Evolutionary conservation across 768 basidiomycete species (phyloP).

Genomic region (Pleurotus djamor): DNA sequence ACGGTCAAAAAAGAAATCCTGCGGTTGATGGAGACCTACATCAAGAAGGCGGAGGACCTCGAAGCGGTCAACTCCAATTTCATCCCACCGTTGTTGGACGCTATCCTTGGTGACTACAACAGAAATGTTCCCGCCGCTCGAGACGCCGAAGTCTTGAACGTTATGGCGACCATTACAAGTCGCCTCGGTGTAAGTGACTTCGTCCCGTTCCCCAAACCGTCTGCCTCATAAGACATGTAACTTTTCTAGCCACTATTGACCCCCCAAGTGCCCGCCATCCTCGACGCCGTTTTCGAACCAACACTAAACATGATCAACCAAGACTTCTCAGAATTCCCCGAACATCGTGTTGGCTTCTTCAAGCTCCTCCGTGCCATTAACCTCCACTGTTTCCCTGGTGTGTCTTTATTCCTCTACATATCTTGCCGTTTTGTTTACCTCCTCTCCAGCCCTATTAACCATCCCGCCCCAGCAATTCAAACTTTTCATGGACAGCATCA

Average conservation of each 20-base stretch:
- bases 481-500: constrained; percentile 95
- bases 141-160: constrained; percentile 96
- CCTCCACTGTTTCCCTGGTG: constrained; percentile 93
- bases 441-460: constrained; percentile 64
- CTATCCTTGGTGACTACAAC: constrained; percentile 96
- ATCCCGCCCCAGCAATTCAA: constrained; percentile 95
- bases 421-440: constrained; percentile 1
- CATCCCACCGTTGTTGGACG: constrained; percentile 93
- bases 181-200: constrained; percentile 75
- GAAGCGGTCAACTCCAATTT: constrained; percentile 90
- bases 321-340: constrained; percentile 98
- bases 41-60: constrained; percentile 95
- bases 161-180: constrained; percentile 92
- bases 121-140: constrained; percentile 91
- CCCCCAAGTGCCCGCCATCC: constrained; percentile 90
- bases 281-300: constrained; percentile 97
- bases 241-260: constrained; percentile 70
- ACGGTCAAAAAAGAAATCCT: constrained; percentile 99
- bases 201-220: not conserved
- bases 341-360: constrained; percentile 97
- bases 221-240: not conserved
- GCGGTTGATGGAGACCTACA: constrained; percentile 96
- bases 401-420: constrained; percentile 14
- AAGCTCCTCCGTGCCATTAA: constrained; percentile 93
- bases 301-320: constrained; percentile 99